A percentile compares a stretch with the other conserved stretches of the same genome.
Conservation (phyloP, 2,329 filamentous ascomycete genomes). For the Claviceps spartinae region DNA sequence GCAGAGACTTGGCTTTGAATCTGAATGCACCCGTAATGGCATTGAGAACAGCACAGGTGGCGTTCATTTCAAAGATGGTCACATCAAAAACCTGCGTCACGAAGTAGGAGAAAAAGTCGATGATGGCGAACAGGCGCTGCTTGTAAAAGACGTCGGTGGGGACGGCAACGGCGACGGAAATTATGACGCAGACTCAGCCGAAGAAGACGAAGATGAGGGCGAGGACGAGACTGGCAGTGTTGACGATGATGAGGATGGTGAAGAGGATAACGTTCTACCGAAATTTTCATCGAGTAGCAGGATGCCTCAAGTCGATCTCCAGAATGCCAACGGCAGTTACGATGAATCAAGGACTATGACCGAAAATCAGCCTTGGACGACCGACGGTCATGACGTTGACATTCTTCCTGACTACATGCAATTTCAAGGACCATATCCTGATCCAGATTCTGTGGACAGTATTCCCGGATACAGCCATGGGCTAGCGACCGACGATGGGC, state of each 20-base stretch:
- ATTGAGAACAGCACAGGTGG: constrained; percentile 72
- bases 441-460: constrained; percentile 1
- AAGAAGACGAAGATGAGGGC: constrained; percentile 14
- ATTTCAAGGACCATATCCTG: constrained; percentile 5
- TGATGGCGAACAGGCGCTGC: neutral
- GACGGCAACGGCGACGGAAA: constrained; percentile 18
- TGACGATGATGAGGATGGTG: constrained; percentile 13
- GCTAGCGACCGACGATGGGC: neutral
- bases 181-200: constrained; percentile 11
- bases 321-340: constrained; percentile 3
- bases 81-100: constrained; percentile 49
- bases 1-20: constrained; percentile 74
- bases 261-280: constrained; percentile 22
- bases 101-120: constrained; percentile 26
- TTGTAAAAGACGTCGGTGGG: constrained; percentile 5
- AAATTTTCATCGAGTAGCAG: constrained; percentile 19
- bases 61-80: constrained; percentile 84
- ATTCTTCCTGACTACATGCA: constrained; percentile 4
- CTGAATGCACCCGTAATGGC: constrained; percentile 73
- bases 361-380: constrained; percentile 2
- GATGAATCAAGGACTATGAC: constrained; percentile 6
- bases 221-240: constrained; percentile 14
- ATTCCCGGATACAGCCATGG: constrained; percentile 1
- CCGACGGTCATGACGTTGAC: constrained; percentile 2
- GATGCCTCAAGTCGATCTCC: neutral